Evolutionary conservation across 2,329 filamentous ascomycete species (phyloP), one percentile per base, ranked within the genome.

Genomic region (Macrophomina phaseolina): DNA sequence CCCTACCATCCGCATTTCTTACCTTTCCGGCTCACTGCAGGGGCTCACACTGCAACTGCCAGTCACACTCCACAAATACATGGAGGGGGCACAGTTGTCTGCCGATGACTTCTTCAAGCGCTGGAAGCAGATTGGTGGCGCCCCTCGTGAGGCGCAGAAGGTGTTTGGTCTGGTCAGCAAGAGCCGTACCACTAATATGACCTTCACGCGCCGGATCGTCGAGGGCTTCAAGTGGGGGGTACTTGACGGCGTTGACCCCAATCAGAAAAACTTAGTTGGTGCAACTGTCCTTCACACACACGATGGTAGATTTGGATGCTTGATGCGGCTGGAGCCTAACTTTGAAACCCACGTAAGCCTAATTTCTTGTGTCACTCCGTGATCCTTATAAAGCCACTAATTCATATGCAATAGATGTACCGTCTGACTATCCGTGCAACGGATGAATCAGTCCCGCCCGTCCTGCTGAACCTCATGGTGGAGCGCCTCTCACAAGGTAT

Each of bases 41-140:
- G 94, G 93, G 1, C 83, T 98, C 46, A 99, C 95, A 0, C 83
- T 99, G 48, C 94, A 96, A 78, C 85, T 99, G 4, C 95, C 95
- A 0, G 87, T 99, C 4, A 84, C 92, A 0, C 87, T 94, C 64
- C 94, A 98, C 80, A 97, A 97, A 77, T 99, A 97, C 76, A 97
- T 98, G 93, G 94, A 97, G 69, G 88, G 92, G 0, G 94, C 95
- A 0, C 90, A 95, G 66, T 83, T 99, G 46, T 87, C 87, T 6
- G 89, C 90, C 0, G 95, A 99, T 63, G 95, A 99, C 76, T 99
- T 98, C 81, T 99, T 99, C 87, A 97, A 96, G 84, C 86, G 96
- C 62, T 99, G 95, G 95, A 96, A 97, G 84, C 95, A 99, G 81
- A 98, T 99, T 73, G 95, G 95, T 12, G 93, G 91, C 5, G 88